Percentiles rank a stretch among this genome's conserved stretches.
These are phyloP conservation scores for Styphnolobium japonicum DNA, from an alignment of 306 rosid genomes.

Conservation along the genomic window DNA sequence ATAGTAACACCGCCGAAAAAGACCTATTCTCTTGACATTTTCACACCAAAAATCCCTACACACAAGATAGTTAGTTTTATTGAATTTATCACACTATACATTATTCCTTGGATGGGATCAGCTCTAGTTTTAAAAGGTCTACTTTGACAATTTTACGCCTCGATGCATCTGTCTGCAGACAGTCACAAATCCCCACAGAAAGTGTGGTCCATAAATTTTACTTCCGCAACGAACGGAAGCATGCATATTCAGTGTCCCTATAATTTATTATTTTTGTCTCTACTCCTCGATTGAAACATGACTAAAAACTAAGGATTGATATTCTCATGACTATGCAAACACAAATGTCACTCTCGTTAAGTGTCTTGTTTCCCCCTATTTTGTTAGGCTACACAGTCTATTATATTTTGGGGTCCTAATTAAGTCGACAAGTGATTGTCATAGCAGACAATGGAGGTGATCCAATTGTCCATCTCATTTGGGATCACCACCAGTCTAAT, in stretches of 20 bases:
- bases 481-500: not conserved
- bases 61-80: not conserved
- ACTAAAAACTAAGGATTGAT: conserved; percentile 22
- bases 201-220: conserved; percentile 23
- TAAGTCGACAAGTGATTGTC: not conserved
- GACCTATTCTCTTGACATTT: not conserved
- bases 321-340: conserved; percentile 3
- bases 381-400: not conserved
- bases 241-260: conserved; percentile 29
- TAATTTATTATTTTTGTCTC: conserved; percentile 11
- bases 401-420: not conserved
- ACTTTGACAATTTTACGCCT: conserved; percentile 7
- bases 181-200: conserved; percentile 24
- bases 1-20: not conserved
- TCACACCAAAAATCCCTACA: not conserved
- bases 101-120: not conserved
- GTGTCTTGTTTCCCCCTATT: not conserved
- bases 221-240: conserved; percentile 54
- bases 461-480: not conserved
- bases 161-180: not conserved
- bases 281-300: conserved; percentile 2
- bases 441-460: conserved; percentile 6
- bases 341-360: not conserved
- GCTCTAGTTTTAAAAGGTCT: not conserved
- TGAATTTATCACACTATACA: not conserved